A percentile compares a stretch with the other conserved stretches of the same genome.
phyloP scores from a whole-genome alignment of 192 early-diverging fungal species.

The Funneliformis mosseae region DNA sequence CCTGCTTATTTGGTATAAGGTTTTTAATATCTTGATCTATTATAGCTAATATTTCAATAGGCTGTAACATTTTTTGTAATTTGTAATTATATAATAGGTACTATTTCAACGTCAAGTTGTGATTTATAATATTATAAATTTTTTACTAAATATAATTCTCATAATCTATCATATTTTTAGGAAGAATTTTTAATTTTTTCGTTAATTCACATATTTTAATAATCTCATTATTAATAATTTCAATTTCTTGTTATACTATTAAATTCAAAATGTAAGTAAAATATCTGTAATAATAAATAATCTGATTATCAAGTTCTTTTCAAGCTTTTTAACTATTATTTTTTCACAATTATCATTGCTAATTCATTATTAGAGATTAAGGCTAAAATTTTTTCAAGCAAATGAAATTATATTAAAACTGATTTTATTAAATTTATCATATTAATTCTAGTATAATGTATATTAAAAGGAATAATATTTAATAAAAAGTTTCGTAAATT shows the following conservation, averaged over 20 bases:
- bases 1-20: no score
- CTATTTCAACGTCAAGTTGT: background rate
- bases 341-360: background rate
- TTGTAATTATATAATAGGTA: background rate
- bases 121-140: background rate
- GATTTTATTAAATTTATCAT: background rate
- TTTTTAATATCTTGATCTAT: background rate
- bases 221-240: background rate
- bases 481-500: background rate
- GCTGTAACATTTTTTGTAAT: background rate
- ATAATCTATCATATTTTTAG: background rate
- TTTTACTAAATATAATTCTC: background rate
- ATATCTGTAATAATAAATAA: background rate
- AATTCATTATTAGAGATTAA: background rate
- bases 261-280: background rate
- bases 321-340: background rate
- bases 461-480: slow-evolving; percentile 7
- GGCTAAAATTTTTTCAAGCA: background rate
- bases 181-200: background rate
- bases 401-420: background rate
- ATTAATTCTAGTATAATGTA: background rate
- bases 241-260: background rate
- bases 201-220: background rate
- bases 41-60: no score
- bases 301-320: background rate